A percentile compares a stretch with the other conserved stretches of the same genome.
phyloP scores from a whole-genome alignment of 73 alveolate genomes.

The Stentor roeselii region DNA sequence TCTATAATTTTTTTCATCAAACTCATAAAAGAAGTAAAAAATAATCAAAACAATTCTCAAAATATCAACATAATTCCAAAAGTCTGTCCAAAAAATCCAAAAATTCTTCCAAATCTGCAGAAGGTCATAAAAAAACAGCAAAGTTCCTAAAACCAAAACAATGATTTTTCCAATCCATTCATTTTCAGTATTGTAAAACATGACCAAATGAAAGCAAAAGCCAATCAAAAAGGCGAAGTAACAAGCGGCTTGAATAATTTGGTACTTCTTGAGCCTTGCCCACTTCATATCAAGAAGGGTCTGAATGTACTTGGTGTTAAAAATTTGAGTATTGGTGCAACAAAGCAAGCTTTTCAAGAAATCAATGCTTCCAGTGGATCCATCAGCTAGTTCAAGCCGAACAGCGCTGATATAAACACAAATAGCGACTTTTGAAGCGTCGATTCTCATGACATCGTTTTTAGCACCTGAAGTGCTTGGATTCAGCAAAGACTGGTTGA shows the following conservation, averaged over 20 bases:
- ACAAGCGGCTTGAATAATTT: background rate
- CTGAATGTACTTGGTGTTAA: slow-evolving; percentile 1
- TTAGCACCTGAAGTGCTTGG: too few relatives aligned
- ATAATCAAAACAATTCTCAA: background rate
- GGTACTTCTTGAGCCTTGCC: background rate
- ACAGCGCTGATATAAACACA: background rate
- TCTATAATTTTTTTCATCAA: background rate
- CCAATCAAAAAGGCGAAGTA: background rate
- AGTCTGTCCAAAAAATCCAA: background rate
- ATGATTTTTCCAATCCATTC: too few relatives aligned
- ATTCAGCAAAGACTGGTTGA: too few relatives aligned
- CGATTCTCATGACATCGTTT: too few relatives aligned
- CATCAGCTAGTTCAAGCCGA: background rate
- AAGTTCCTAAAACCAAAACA: too few relatives aligned
- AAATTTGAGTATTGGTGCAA: background rate
- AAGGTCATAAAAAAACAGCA: too few relatives aligned
- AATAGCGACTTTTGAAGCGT: background rate
- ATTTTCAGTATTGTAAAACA: too few relatives aligned
- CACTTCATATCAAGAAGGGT: background rate
- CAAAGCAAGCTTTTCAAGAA: background rate
- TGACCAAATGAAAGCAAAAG: background rate
- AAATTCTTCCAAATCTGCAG: too few relatives aligned
- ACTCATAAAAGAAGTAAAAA: background rate
- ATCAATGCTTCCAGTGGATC: background rate
- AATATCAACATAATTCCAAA: background rate